These are phyloP conservation scores for Lodderomyces pseudojiufengensis DNA, from an alignment of 1,139 yeast species.

Conservation along the genomic window DNA sequence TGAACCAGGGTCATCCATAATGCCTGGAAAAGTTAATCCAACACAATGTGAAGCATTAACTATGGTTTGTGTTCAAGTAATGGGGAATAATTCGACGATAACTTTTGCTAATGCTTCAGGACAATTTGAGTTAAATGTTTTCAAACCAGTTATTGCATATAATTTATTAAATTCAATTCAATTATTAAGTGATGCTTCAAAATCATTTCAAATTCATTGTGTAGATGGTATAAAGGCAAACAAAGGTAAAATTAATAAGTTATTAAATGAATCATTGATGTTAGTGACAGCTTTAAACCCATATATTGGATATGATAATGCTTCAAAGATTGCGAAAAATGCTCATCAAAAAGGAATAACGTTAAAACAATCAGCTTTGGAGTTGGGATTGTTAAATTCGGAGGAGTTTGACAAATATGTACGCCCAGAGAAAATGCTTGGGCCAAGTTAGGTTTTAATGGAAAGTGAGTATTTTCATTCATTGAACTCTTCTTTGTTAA, in stretches of 20 bases:
- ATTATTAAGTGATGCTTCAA: constrained; percentile 75
- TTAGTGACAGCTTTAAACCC: constrained; percentile 94
- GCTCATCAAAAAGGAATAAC: constrained; percentile 94
- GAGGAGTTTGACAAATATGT: constrained; percentile 91
- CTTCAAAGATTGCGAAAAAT: constrained; percentile 91
- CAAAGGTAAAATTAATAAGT: constrained; percentile 71
- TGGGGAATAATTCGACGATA: constrained; percentile 87
- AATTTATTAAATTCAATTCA: constrained; percentile 79
- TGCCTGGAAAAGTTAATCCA: constrained; percentile 98
- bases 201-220: constrained; percentile 84
- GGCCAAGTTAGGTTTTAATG: constrained; percentile 50
- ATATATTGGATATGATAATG: constrained; percentile 90
- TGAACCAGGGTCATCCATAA: constrained; percentile 94
- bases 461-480: background rate
- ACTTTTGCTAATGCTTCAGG: constrained; percentile 95
- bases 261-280: constrained; percentile 87
- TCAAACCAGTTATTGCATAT: constrained; percentile 87
- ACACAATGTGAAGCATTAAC: constrained; percentile 96
- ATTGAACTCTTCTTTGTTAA: too few species aligned
- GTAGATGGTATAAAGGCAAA: constrained; percentile 88
- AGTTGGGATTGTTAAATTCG: constrained; percentile 68
- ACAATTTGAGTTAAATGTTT: constrained; percentile 91
- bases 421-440: constrained; percentile 92
- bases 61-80: constrained; percentile 91
- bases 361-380: constrained; percentile 82